phyloP scores from a whole-genome alignment of 2,329 filamentous ascomycete species.

The Hymenoscyphus infarciens region DNA sequence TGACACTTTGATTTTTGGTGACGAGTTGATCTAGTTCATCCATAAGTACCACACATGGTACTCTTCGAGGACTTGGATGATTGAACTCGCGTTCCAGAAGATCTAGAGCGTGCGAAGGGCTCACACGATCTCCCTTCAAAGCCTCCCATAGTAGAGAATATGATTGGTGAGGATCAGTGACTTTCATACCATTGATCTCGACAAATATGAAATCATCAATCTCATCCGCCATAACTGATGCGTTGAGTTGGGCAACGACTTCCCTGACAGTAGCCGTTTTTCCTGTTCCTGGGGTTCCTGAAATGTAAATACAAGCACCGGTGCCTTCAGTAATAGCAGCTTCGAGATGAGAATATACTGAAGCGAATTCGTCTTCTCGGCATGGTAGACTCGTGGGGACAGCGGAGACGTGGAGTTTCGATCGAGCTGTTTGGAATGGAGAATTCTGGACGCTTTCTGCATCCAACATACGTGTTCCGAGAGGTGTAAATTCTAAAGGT shows the following conservation, averaged over 20 bases:
- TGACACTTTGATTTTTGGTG: constrained; percentile 97
- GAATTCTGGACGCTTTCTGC: constrained; percentile 72
- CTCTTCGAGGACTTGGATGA: constrained; percentile 81
- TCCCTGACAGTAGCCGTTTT: constrained; percentile 97
- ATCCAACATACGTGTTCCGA: constrained; percentile 83
- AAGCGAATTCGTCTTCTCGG: constrained; percentile 84
- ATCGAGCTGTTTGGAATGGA: constrained; percentile 87
- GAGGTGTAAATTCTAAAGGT: constrained; percentile 87
- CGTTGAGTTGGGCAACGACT: constrained; percentile 83
- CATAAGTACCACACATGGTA: constrained; percentile 96
- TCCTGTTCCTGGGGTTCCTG: constrained; percentile 94
- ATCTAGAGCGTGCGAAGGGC: constrained; percentile 85
- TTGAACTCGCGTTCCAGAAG: constrained; percentile 90
- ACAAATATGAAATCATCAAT: constrained; percentile 98
- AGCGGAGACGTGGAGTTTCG: constrained; percentile 86
- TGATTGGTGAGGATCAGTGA: constrained; percentile 94
- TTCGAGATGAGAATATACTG: constrained; percentile 90
- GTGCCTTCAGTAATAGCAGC: constrained; percentile 90
- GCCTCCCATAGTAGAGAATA: constrained; percentile 96
- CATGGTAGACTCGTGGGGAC: constrained; percentile 88
- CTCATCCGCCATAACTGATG: constrained; percentile 83
- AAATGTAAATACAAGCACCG: constrained; percentile 97
- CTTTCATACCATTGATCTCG: constrained; percentile 99
- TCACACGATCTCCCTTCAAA: constrained; percentile 87
- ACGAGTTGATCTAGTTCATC: constrained; percentile 97